These are phyloP conservation scores for Tetracentron sinense DNA, from an alignment of 164 flowering plant genomes.

Conservation along the genomic window DNA sequence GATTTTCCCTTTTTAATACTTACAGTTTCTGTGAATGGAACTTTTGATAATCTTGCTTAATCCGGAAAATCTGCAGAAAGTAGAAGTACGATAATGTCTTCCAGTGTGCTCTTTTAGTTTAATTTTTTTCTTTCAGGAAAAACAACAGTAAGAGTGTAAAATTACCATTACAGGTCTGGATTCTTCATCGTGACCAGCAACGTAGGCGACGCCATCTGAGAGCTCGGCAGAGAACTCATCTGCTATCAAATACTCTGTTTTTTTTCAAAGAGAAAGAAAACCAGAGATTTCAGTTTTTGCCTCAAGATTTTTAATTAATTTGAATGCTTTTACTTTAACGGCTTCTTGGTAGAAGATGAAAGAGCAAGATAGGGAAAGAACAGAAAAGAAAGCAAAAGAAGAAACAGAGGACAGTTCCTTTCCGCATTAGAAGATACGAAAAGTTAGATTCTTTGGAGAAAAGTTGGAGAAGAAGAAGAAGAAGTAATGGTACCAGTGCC, in stretches of 20 bases:
- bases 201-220: slow-evolving; percentile 88
- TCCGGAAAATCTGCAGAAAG: slow-evolving; percentile 85
- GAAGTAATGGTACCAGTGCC: slow-evolving; percentile 55
- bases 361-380: too few species aligned
- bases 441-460: slow-evolving; percentile 13
- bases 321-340: too few species aligned
- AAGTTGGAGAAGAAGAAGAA: slow-evolving; percentile 14
- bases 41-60: slow-evolving; percentile 95
- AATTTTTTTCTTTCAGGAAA: too few species aligned
- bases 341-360: slow-evolving; percentile 10
- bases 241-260: slow-evolving; percentile 76
- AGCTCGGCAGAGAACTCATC: slow-evolving; percentile 95
- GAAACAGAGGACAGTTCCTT: slow-evolving; percentile 4
- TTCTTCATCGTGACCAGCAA: slow-evolving; percentile 85
- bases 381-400: slow-evolving; percentile 20
- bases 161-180: slow-evolving; percentile 82
- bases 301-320: too few species aligned
- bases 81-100: too few species aligned
- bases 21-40: slow-evolving; percentile 86
- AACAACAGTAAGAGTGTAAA: too few species aligned
- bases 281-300: background rate
- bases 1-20: too few species aligned
- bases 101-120: too few species aligned
- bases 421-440: slow-evolving; percentile 16
- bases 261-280: slow-evolving; percentile 1